Evolutionary conservation across 306 rosid species (phyloP), one percentile per base, ranked within the genome.

Genomic region (Dryas alaskensis): DNA sequence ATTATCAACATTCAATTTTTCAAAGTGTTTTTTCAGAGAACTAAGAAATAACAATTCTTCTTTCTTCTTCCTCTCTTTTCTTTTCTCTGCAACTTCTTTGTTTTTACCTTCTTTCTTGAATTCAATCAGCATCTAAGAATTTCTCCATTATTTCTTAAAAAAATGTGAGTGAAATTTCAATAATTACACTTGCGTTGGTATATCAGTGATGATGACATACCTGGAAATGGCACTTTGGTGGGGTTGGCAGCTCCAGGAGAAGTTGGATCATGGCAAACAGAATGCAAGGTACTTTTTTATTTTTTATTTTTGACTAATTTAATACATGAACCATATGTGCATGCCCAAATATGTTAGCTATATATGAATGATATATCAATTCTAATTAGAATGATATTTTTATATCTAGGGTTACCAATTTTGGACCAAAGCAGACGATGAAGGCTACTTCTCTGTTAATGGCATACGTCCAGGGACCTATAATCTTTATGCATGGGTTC

Each of bases 251-350:
- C 89, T 53, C 96, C 90, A 0, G 98, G 98, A 7, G 92, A 80
- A 6, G 87, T 77, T 58, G 98, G 98, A 73, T 91, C 98, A 17
- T 94, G 97, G 97, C 98, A 94, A 82, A 82, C 81, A 79, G 98
- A 91, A 78, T 70, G 90, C 81, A 85, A 81, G 73, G 73, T 82
- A 48, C 10, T 2, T 3, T 13, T 22, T 14, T 39, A 17, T 16
- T 55, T 7, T 31, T 10, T 31, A 7, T 12, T 39, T 8, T 44
- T 4, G 0, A 45, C 3, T 45, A 8, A 45, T 5, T 45, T 45
- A 8, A 45, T 45, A n/a, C 7, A 6, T n/a, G 59, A 7, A n/a
- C 27, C 59, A 51, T 31, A 4, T 2, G 3, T 12, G 43, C 37
- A 31, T 31, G 37, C 3, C 37, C 37, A 31, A 31, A 31, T 31